Evolutionary conservation across 2,329 filamentous ascomycete genomes (phyloP).

Genomic region (Colletotrichum godetiae): DNA sequence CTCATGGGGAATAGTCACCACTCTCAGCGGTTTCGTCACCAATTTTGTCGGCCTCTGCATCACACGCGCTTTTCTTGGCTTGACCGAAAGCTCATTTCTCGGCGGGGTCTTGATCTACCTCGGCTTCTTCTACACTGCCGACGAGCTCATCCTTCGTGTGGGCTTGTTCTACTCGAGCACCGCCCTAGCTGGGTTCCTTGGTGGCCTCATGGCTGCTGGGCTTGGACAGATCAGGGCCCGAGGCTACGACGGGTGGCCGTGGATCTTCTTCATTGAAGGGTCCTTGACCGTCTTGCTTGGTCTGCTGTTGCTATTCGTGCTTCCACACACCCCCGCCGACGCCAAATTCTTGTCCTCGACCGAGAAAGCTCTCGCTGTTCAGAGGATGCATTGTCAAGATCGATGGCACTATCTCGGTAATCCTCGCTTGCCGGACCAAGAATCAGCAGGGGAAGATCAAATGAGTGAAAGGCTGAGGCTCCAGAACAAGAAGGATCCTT

Average conservation of each 20-base stretch:
- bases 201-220: constrained; percentile 30
- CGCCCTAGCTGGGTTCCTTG: constrained; percentile 32
- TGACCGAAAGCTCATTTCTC: constrained; percentile 40
- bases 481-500: background rate
- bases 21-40: constrained; percentile 38
- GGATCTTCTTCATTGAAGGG: constrained; percentile 38
- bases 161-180: constrained; percentile 40
- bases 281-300: constrained; percentile 28
- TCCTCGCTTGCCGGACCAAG: background rate
- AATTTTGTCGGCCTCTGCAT: constrained; percentile 38
- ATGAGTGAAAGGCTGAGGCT: background rate
- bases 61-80: constrained; percentile 39
- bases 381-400: constrained; percentile 22
- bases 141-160: constrained; percentile 39
- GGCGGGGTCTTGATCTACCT: constrained; percentile 40
- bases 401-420: constrained; percentile 6
- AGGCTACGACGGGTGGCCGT: constrained; percentile 34
- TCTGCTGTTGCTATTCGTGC: background rate
- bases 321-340: constrained; percentile 32
- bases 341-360: constrained; percentile 22
- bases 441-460: background rate
- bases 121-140: constrained; percentile 40
- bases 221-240: constrained; percentile 18
- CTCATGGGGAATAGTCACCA: constrained; percentile 39
- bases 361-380: constrained; percentile 1